Percentiles rank a stretch among this genome's conserved stretches.
phyloP scores from a whole-genome alignment of 768 basidiomycete species.

The Atractiella rhizophila region DNA sequence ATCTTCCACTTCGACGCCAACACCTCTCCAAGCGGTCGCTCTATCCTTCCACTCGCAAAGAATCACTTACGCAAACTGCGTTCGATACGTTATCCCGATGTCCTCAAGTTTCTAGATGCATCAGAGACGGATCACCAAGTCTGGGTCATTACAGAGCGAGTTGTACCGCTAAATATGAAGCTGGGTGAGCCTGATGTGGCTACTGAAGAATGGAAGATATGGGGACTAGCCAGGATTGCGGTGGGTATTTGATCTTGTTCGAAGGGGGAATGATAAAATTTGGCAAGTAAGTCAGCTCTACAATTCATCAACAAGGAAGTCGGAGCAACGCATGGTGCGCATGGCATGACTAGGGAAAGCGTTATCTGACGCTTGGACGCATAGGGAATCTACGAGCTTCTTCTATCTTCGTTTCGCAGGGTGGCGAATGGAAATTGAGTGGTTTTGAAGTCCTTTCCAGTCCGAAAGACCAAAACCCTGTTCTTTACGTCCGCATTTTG shows the following conservation, averaged over 20 bases:
- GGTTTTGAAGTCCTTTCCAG: slow-evolving; percentile 78
- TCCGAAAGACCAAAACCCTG: slow-evolving; percentile 45
- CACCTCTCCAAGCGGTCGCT: slow-evolving; percentile 29
- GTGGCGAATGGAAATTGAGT: slow-evolving; percentile 89
- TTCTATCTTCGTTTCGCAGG: slow-evolving; percentile 67
- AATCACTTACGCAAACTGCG: slow-evolving; percentile 76
- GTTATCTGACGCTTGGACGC: too few species aligned
- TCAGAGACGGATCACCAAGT: slow-evolving; percentile 67
- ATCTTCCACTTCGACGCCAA: slow-evolving; percentile 45
- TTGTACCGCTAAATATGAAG: slow-evolving; percentile 42
- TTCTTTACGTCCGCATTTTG: slow-evolving; percentile 40
- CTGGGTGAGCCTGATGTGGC: slow-evolving; percentile 39
- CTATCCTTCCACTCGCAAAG: slow-evolving; percentile 47
- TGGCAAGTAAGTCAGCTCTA: slow-evolving; percentile 41
- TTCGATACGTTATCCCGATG: slow-evolving; percentile 78
- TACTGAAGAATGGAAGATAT: slow-evolving; percentile 67
- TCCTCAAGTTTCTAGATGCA: slow-evolving; percentile 82
- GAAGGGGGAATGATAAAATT: too few species aligned
- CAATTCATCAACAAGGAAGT: slow-evolving; percentile 69
- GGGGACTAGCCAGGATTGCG: slow-evolving; percentile 75
- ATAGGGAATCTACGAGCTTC: slow-evolving; percentile 40
- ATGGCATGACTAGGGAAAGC: too few species aligned
- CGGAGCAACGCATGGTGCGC: slow-evolving; percentile 63
- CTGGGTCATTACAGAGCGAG: slow-evolving; percentile 83
- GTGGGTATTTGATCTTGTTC: slow-evolving; percentile 27